Base-by-base conservation (phyloP, 2,329 filamentous ascomycete genomes). In the Aspergillus ochraceus region DNA sequence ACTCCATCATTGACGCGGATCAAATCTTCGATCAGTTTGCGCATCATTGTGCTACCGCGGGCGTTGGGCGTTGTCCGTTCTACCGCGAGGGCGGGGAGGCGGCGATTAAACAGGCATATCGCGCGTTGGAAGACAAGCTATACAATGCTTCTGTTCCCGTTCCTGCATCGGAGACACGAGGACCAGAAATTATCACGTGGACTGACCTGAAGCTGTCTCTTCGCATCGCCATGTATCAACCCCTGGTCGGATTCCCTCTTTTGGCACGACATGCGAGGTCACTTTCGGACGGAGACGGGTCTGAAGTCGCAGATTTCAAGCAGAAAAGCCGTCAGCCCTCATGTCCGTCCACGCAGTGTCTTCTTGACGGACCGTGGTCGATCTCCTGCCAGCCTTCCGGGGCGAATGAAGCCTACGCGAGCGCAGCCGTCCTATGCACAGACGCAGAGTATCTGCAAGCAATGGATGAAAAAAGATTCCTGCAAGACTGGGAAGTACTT, bases 181-280 rank as follows among this genome's bases (percentile, higher is more conserved):
- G 74, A 1, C 73, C 75, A 1, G 74, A 76, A 46, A 66, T 76
- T 6, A 65, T 74, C 1, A 76, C 73, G 0, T 76, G 70, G 69
- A 72, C 69, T 1, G 74, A 76, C 55, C 26, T 76, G 32, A 75
- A 73, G 49, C 60, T 46, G 3, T 57, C 75, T 19, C 59, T 71
- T 6, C 71, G 72, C 2, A 55, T 70, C 19, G 66, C 72, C 3
- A 52, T 76, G 14, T 77, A 77, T 32, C 69, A 74, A 19, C 74
- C 73, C 1, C 50, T 75, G 2, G 49, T 64, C 6, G 64, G 60
- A 6, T 76, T 75, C 39, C 65, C 66, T 1, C 30, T 70, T 1
- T 62, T 76, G 1, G 72, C 73, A 6, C 54, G 63, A 5, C 58
- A 66, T 14, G 67, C 72, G 10, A 64, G 58, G 14, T 69, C 69